Evolutionary conservation across 2,329 filamentous ascomycete genomes (phyloP).

Genomic region (Dactylellina sp.): DNA sequence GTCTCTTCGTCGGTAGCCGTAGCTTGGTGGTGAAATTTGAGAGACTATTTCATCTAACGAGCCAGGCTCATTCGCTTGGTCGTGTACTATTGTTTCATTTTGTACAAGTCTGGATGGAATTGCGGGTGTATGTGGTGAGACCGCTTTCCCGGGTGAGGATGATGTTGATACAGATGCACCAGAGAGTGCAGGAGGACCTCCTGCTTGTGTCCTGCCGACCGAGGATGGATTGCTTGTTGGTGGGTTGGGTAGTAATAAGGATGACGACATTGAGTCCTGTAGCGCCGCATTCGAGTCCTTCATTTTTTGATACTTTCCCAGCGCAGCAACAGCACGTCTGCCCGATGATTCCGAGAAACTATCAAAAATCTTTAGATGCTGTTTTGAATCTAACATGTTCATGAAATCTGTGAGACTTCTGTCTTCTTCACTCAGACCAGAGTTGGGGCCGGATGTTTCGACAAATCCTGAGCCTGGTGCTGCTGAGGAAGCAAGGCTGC

Average conservation of each 20-base stretch:
- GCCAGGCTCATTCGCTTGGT: slow-evolving; percentile 28
- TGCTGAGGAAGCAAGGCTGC: slow-evolving; percentile 67
- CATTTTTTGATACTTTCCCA: slow-evolving; percentile 89
- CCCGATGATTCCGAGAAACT: slow-evolving; percentile 71
- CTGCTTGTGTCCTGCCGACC: slow-evolving; percentile 72
- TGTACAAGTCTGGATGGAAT: slow-evolving; percentile 82
- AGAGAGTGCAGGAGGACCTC: slow-evolving; percentile 71
- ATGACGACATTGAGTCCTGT: slow-evolving; percentile 93
- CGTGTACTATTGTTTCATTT: slow-evolving; percentile 54
- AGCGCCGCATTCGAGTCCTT: slow-evolving; percentile 87
- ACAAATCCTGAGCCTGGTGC: slow-evolving; percentile 83
- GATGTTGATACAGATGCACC: slow-evolving; percentile 82
- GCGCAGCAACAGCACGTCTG: slow-evolving; percentile 80
- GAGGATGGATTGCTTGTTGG: slow-evolving; percentile 59
- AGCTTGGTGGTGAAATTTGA: slow-evolving; percentile 34
- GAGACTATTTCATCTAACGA: slow-evolving; percentile 49
- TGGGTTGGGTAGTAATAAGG: slow-evolving; percentile 77
- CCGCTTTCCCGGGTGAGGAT: slow-evolving; percentile 88
- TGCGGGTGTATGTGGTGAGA: slow-evolving; percentile 91
- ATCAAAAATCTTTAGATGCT: slow-evolving; percentile 85
- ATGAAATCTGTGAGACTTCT: slow-evolving; percentile 95
- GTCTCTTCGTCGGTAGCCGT: slow-evolving; percentile 38
- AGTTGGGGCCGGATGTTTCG: slow-evolving; percentile 75
- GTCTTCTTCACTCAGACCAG: slow-evolving; percentile 79
- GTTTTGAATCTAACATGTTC: slow-evolving; percentile 86